Conservation (phyloP, 2,329 filamentous ascomycete species). For the Neodidymelliopsis sp. region DNA sequence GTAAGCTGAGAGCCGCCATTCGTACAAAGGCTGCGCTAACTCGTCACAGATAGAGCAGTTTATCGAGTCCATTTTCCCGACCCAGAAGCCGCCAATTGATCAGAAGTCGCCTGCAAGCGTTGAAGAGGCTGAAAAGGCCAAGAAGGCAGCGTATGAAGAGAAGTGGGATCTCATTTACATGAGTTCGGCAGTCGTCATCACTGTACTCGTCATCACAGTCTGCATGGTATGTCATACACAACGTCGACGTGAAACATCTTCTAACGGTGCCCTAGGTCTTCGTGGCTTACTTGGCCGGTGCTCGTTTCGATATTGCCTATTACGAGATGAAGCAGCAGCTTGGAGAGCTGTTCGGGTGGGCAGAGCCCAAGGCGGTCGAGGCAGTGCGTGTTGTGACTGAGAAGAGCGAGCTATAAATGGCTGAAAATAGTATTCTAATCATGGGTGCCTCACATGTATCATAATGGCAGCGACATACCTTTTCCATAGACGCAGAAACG, state of each 20-base stretch:
- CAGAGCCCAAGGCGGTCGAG: constrained; percentile 22
- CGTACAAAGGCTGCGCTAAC: constrained; percentile 7
- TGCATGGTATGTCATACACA: constrained; percentile 73
- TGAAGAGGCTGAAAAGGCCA: constrained; percentile 64
- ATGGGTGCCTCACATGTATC: constrained; percentile 43
- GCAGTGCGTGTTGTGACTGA: constrained; percentile 34
- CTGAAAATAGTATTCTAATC: constrained; percentile 12
- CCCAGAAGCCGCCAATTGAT: constrained; percentile 70
- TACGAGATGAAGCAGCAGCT: constrained; percentile 62
- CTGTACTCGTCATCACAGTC: constrained; percentile 74
- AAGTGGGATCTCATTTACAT: constrained; percentile 68
- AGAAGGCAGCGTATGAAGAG: constrained; percentile 60
- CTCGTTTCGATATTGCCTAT: constrained; percentile 77
- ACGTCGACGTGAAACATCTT: neutral
- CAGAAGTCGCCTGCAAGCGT: constrained; percentile 48
- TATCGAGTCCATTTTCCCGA: constrained; percentile 91
- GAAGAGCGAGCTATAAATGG: constrained; percentile 53
- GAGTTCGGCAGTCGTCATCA: constrained; percentile 68
- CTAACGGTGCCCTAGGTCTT: constrained; percentile 66
- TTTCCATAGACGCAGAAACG: constrained; percentile 14
- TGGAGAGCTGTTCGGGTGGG: constrained; percentile 46
- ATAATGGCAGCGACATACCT: constrained; percentile 32
- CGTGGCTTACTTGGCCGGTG: constrained; percentile 79
- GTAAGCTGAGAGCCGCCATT: constrained; percentile 57
- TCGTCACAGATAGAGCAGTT: constrained; percentile 84